These are phyloP conservation scores for Lagenaria siceraria DNA, from an alignment of 306 rosid species.

Conservation along the genomic window DNA sequence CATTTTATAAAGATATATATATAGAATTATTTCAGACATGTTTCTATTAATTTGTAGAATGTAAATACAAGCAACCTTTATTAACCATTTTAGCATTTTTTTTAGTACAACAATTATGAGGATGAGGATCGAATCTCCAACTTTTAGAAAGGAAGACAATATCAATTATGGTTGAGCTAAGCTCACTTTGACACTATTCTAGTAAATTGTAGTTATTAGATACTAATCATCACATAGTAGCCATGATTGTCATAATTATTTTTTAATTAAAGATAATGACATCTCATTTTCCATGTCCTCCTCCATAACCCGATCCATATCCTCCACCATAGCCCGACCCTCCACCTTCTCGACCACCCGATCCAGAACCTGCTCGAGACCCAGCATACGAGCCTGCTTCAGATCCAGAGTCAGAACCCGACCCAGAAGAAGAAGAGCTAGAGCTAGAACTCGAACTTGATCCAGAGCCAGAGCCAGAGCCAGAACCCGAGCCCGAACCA, in stretches of 20 bases:
- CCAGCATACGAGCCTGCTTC: slow-evolving; percentile 35
- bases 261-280: background rate
- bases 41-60: no score
- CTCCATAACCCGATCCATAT: slow-evolving; percentile 7
- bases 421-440: background rate
- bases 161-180: no score
- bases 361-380: slow-evolving; percentile 19
- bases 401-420: slow-evolving; percentile 1
- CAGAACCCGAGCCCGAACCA: slow-evolving; percentile 30
- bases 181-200: no score
- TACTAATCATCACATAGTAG: background rate
- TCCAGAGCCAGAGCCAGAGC: slow-evolving; percentile 29
- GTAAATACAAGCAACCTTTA: background rate
- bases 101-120: no score
- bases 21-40: no score
- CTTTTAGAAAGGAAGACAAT: no score
- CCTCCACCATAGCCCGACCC: slow-evolving; percentile 13
- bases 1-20: no score
- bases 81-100: no score
- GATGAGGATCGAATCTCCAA: no score
- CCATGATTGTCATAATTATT: background rate
- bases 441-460: slow-evolving; percentile 12
- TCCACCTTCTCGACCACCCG: slow-evolving; percentile 6
- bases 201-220: background rate
- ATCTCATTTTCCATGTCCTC: background rate